Base-by-base conservation (phyloP, 768 basidiomycete genomes). In the Lenzites betulinus region DNA sequence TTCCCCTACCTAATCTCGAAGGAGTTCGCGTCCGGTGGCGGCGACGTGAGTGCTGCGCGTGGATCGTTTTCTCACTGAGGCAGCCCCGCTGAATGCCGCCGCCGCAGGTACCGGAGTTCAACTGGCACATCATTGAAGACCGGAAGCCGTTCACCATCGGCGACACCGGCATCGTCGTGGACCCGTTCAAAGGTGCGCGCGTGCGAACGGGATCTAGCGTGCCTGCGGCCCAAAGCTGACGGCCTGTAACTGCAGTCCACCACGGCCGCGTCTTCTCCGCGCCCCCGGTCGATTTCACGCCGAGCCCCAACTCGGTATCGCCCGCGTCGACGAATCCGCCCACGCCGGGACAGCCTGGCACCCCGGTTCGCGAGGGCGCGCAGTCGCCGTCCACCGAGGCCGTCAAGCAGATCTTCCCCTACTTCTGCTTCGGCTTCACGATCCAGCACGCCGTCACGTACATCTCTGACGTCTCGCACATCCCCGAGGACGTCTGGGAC, bases 1-100 rank as follows among this genome's bases (percentile, higher is more conserved):
- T 94, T 93, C 74, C 93, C 93, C 13, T 95, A 95, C 73, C 81
- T 94, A 23, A 87, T 92, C 18, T 75, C 84, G 7, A 89, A 83
- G 67, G 87, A 88, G 60, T 86, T 83, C 63, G 89, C 89, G 1
- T 87, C 90, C n/a, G 88, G 91, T 53, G 86, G 90, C 35, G 90
- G 90, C 39, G 89, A 89, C 75, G 90, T 89, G 66, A 64, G 80
- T 42, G 18, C 26, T 38, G 42, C 25, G 35, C n/a, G 30, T 22
- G 20, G 25, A 18, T 46, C 25, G n/a, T 51, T 20, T 28, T 44
- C 43, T 52, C n/a, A 18, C 42, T 38, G 20, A 51, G 38, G 47
- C 25, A 26, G 47, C 41, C 43, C 26, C 20, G 43, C 47, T 56
- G 51, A 55, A 53, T 42, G 33, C 30, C 25, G 53, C 47, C 15